Conservation (phyloP, 306 rosid genomes). For the Lablab purpureus region DNA sequence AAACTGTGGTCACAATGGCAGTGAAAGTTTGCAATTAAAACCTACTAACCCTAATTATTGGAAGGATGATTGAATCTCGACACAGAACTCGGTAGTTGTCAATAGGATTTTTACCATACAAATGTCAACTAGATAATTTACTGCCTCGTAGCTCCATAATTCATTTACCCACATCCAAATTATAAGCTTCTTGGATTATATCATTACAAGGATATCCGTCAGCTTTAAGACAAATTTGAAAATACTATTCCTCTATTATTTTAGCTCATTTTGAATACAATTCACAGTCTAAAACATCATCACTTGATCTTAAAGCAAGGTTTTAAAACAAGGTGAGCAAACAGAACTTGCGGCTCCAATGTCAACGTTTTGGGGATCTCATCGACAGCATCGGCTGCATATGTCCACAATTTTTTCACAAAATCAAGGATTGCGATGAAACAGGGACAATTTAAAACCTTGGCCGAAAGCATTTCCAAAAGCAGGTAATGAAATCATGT, state of each 20-base stretch:
- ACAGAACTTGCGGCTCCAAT: background rate
- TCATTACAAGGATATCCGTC: constrained; percentile 21
- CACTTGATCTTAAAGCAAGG: constrained; percentile 11
- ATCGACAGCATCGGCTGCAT: background rate
- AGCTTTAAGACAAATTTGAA: constrained; percentile 5
- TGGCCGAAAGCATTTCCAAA: background rate
- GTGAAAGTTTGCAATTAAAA: background rate
- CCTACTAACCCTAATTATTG: background rate
- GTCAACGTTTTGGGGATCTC: background rate
- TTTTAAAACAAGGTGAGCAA: background rate
- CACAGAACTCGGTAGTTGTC: background rate
- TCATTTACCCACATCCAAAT: constrained; percentile 26
- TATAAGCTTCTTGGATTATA: background rate
- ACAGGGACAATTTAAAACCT: background rate
- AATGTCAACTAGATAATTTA: constrained; percentile 20
- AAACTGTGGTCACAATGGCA: background rate
- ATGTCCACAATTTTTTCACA: background rate
- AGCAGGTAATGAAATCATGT: background rate
- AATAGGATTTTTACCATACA: background rate
- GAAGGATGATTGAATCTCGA: constrained; percentile 19
- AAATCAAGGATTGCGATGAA: background rate
- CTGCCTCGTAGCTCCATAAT: background rate
- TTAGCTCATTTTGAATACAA: constrained; percentile 30
- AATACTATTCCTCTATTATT: background rate
- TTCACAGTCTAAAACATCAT: constrained; percentile 19